Evolutionary conservation across 139 green algal species (phyloP).

Genomic region (Tetradesmus obliquus): DNA sequence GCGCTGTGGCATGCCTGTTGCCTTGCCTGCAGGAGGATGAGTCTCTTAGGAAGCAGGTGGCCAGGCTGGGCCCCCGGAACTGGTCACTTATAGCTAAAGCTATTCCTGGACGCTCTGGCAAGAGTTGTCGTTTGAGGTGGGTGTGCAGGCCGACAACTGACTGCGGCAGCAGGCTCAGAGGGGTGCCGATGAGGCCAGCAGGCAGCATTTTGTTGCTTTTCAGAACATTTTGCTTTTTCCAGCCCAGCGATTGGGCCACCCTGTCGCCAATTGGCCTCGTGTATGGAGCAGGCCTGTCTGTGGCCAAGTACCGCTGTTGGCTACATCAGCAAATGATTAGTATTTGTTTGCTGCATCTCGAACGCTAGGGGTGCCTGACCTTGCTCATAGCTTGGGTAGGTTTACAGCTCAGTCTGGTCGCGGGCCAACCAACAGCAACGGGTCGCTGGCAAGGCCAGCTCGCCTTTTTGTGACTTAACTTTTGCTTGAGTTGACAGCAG

Average conservation of each 20-base stretch:
- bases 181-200: neutral
- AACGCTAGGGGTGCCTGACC: neutral
- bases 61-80: constrained; percentile 73
- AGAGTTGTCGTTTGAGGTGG: constrained; percentile 73
- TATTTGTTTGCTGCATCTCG: neutral
- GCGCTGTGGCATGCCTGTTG: neutral
- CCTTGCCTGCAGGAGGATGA: constrained; percentile 74
- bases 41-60: constrained; percentile 65
- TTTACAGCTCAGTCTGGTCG: neutral
- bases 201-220: neutral
- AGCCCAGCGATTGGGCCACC: neutral
- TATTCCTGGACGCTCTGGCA: constrained; percentile 69
- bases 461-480: neutral
- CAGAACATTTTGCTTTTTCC: neutral
- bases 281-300: neutral
- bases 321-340: neutral
- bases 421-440: neutral
- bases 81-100: constrained; percentile 70
- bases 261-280: neutral
- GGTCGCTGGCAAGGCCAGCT: neutral
- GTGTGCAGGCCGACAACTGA: constrained; percentile 8
- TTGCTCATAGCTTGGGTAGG: constrained; percentile 2
- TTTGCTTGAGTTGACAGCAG: neutral
- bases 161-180: neutral
- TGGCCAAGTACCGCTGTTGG: neutral